A percentile compares a stretch with the other conserved stretches of the same genome.
phyloP scores from a whole-genome alignment of 257 asterid species.

The Capsicum rhomboideum region DNA sequence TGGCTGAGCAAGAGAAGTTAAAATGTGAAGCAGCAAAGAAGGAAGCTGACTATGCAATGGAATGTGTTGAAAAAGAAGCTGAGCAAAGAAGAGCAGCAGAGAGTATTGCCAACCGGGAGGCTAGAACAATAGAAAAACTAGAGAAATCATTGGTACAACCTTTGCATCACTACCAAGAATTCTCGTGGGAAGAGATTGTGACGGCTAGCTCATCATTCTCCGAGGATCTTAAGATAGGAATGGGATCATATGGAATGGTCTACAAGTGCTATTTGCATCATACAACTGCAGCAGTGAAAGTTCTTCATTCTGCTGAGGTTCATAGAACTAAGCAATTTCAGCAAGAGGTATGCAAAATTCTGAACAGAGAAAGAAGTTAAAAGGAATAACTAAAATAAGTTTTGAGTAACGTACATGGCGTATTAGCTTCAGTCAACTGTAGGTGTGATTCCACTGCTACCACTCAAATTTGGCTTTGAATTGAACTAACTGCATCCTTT shows the following conservation, averaged over 20 bases:
- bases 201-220: constrained; percentile 68
- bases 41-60: constrained; percentile 56
- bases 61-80: constrained; percentile 62
- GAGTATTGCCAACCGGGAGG: constrained; percentile 33
- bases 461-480: not conserved
- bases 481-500: not conserved
- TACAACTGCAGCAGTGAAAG: constrained; percentile 75
- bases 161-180: constrained; percentile 41
- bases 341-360: constrained; percentile 59
- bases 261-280: constrained; percentile 75
- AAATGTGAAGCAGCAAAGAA: constrained; percentile 49
- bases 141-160: constrained; percentile 45
- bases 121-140: constrained; percentile 56
- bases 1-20: constrained; percentile 50
- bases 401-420: not conserved
- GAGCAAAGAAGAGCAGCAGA: constrained; percentile 64
- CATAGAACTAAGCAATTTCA: constrained; percentile 60
- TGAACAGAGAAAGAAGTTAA: not conserved
- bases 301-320: constrained; percentile 57
- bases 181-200: constrained; percentile 72
- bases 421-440: not conserved
- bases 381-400: not conserved
- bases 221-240: constrained; percentile 66
- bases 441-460: not conserved
- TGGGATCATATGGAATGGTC: constrained; percentile 84